Evolutionary conservation across 495 filamentous ascomycete genomes (phyloP).

Genomic region (Bacidia gigantensis): DNA sequence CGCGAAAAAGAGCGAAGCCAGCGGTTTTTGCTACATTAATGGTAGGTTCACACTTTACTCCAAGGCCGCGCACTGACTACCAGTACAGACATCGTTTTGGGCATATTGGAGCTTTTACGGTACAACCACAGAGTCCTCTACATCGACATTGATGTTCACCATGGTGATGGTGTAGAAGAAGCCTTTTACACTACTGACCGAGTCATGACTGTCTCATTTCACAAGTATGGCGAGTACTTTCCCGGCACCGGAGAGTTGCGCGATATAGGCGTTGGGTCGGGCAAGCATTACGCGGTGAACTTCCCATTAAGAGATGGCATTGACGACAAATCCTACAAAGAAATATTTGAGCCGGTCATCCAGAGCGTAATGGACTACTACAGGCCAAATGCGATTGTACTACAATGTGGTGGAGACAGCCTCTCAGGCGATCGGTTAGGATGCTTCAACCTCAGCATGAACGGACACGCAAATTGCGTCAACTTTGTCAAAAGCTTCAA

Average conservation of each 20-base stretch:
- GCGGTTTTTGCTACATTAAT: conserved; percentile 97
- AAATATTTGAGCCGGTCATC: conserved; percentile 91
- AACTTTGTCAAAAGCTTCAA: conserved; percentile 88
- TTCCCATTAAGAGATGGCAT: conserved; percentile 95
- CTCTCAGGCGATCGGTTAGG: conserved; percentile 88
- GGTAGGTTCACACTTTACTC: conserved; percentile 38
- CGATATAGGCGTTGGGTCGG: conserved; percentile 83
- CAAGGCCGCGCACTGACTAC: not conserved
- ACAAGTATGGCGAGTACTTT: conserved; percentile 99
- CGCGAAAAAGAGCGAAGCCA: conserved; percentile 92
- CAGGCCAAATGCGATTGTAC: conserved; percentile 81
- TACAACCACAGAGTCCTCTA: conserved; percentile 91
- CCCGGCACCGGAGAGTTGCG: conserved; percentile 92
- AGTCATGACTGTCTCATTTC: conserved; percentile 96
- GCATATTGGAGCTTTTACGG: conserved; percentile 87
- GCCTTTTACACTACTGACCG: conserved; percentile 96
- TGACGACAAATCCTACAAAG: conserved; percentile 81
- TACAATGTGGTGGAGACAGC: conserved; percentile 94
- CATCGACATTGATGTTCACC: conserved; percentile 97
- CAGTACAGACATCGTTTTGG: conserved; percentile 76
- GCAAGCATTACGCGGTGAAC: conserved; percentile 93
- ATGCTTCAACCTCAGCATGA: conserved; percentile 97
- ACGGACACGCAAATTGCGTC: conserved; percentile 94
- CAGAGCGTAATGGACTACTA: conserved; percentile 92
- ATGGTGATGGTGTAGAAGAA: conserved; percentile 95